Conservation (phyloP, 2,329 filamentous ascomycete genomes). For the Nigrospora sphaerica region DNA sequence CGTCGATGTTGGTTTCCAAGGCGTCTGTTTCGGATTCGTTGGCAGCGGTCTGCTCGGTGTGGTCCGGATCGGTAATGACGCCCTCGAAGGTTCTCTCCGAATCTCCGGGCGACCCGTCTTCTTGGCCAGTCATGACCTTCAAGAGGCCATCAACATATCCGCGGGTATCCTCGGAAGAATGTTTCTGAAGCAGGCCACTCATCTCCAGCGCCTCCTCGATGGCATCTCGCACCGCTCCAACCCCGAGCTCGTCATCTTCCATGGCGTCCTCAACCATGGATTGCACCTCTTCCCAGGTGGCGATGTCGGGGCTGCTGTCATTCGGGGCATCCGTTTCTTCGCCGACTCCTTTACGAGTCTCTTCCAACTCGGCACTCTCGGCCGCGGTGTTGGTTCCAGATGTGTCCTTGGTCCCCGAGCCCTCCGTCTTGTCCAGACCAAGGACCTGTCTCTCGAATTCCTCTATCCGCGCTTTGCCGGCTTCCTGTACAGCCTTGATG, state of each 20-base stretch:
- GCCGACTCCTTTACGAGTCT: background rate
- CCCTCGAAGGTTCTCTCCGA: background rate
- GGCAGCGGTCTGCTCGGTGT: slow-evolving; percentile 12
- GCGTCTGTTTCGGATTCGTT: too few species aligned
- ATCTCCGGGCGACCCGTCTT: slow-evolving; percentile 5
- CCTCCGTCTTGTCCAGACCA: slow-evolving; percentile 31
- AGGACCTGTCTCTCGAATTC: slow-evolving; percentile 60
- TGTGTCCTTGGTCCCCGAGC: slow-evolving; percentile 13
- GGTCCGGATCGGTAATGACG: background rate
- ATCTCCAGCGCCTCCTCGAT: slow-evolving; percentile 48
- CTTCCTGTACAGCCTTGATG: slow-evolving; percentile 67
- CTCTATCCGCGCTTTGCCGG: slow-evolving; percentile 56
- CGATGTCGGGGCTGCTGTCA: slow-evolving; percentile 20
- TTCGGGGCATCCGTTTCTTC: background rate
- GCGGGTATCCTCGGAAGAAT: slow-evolving; percentile 36
- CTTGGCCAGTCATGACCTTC: slow-evolving; percentile 33
- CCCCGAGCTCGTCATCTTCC: slow-evolving; percentile 47
- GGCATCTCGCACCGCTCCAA: slow-evolving; percentile 43
- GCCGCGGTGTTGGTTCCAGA: slow-evolving; percentile 14
- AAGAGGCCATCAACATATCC: slow-evolving; percentile 44
- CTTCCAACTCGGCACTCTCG: slow-evolving; percentile 19
- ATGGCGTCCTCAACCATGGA: slow-evolving; percentile 48
- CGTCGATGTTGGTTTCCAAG: too few species aligned
- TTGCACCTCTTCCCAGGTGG: slow-evolving; percentile 48
- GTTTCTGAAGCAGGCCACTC: slow-evolving; percentile 42